Evolutionary conservation across 2,329 filamentous ascomycete species (phyloP).

Genomic region (Colletotrichum sp.): DNA sequence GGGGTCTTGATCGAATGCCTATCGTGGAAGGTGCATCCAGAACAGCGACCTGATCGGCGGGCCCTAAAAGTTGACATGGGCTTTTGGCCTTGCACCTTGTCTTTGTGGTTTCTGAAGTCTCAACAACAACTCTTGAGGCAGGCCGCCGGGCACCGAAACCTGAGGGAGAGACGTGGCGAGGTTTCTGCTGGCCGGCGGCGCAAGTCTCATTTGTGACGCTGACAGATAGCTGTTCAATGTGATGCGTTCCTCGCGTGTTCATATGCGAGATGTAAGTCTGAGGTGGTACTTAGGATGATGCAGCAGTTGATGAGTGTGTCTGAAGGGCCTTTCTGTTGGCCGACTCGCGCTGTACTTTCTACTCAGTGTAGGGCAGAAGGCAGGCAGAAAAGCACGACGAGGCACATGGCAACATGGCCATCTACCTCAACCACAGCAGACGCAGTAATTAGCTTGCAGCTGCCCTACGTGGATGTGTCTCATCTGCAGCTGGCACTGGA

Average conservation of each 20-base stretch:
- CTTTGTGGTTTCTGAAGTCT: background rate
- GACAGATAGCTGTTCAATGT: background rate
- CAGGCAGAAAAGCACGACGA: background rate
- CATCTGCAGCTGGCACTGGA: constrained; percentile 7
- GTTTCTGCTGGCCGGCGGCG: background rate
- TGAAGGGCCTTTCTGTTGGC: background rate
- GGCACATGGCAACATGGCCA: background rate
- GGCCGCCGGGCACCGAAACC: background rate
- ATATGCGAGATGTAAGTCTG: background rate
- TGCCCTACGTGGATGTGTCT: constrained; percentile 18
- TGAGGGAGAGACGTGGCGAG: background rate
- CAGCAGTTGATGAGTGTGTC: background rate
- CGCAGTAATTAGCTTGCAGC: constrained; percentile 8
- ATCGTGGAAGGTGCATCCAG: constrained; percentile 14
- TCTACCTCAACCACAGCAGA: background rate
- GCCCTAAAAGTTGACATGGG: background rate
- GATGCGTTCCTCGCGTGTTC: background rate
- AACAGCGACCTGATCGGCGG: constrained; percentile 4
- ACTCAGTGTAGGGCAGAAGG: background rate
- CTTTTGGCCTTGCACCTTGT: background rate
- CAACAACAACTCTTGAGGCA: background rate
- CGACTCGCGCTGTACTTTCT: background rate
- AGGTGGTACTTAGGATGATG: background rate
- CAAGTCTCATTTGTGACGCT: background rate
- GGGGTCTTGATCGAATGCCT: constrained; percentile 1